Percentiles rank a stretch among this genome's conserved stretches.
Evolutionary conservation across 805 yeast genomes (phyloP).

Genomic region (Ogataea henricii): DNA sequence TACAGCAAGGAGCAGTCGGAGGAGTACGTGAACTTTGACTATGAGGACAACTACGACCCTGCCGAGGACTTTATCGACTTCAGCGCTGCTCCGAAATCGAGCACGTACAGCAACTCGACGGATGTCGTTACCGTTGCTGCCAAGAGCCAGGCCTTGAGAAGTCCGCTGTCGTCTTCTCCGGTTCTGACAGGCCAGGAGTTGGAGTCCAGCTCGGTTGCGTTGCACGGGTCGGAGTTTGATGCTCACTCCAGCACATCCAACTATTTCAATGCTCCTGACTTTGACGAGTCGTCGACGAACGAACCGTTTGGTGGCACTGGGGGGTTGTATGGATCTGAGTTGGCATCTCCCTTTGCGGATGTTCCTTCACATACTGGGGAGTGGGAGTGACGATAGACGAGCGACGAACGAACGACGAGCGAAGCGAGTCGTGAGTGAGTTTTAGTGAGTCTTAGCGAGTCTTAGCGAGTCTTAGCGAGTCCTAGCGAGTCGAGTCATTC

Average conservation of each 20-base stretch:
- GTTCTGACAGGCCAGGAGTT: not conserved
- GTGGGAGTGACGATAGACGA: too few relatives aligned
- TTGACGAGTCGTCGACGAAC: not conserved
- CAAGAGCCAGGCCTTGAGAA: not conserved
- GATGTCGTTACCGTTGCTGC: constrained; percentile 9
- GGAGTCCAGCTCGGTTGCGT: not conserved
- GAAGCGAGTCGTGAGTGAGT: too few relatives aligned
- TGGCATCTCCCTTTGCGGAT: not conserved
- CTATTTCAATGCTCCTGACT: constrained; percentile 1
- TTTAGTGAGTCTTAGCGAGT: too few relatives aligned
- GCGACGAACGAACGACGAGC: not conserved
- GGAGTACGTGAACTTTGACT: constrained; percentile 23
- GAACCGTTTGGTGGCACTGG: not conserved
- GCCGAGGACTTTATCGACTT: constrained; percentile 32
- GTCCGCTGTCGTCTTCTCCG: constrained; percentile 3
- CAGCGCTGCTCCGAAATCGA: constrained; percentile 3
- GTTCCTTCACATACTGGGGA: not conserved
- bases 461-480: too few relatives aligned
- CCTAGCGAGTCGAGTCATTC: too few relatives aligned
- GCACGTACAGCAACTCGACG: constrained; percentile 4
- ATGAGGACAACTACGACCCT: constrained; percentile 32
- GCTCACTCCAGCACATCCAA: not conserved
- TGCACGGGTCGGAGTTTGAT: not conserved
- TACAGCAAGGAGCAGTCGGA: constrained; percentile 30
- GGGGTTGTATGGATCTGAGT: not conserved